These are phyloP conservation scores for Dioszegia aurantiaca DNA, from an alignment of 768 basidiomycete genomes.

Conservation along the genomic window DNA sequence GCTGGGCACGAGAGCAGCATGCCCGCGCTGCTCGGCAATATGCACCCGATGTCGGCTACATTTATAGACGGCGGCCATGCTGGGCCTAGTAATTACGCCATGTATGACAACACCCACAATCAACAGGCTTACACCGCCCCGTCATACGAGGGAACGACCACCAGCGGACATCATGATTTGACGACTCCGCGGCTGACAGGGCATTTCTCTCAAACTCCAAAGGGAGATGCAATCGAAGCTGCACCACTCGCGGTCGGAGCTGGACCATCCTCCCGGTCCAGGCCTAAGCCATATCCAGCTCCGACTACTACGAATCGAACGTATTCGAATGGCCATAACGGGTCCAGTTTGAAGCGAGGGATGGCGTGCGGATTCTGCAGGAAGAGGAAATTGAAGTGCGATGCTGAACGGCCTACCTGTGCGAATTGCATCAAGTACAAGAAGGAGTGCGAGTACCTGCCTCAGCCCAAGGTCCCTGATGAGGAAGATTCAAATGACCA, in stretches of 20 bases:
- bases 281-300: neutral
- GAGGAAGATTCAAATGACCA: slow-evolving; percentile 12
- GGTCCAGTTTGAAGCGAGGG: slow-evolving; percentile 11
- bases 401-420: slow-evolving; percentile 35
- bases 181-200: neutral
- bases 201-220: neutral
- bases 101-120: neutral
- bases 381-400: slow-evolving; percentile 40
- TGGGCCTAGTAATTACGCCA: neutral
- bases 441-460: slow-evolving; percentile 39
- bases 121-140: neutral
- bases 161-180: too few species aligned
- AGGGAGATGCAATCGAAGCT: too few species aligned
- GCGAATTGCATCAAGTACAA: slow-evolving; percentile 38
- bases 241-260: too few species aligned
- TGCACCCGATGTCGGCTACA: too few species aligned
- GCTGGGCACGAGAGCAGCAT: too few species aligned
- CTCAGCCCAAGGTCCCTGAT: neutral
- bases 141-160: too few species aligned
- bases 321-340: slow-evolving; percentile 4
- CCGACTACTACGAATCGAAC: neutral
- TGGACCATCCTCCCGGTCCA: too few species aligned
- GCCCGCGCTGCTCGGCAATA: too few species aligned
- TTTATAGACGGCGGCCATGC: neutral
- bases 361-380: slow-evolving; percentile 47